These are phyloP conservation scores for Plantago major DNA, from an alignment of 257 asterid genomes.

Conservation along the genomic window DNA sequence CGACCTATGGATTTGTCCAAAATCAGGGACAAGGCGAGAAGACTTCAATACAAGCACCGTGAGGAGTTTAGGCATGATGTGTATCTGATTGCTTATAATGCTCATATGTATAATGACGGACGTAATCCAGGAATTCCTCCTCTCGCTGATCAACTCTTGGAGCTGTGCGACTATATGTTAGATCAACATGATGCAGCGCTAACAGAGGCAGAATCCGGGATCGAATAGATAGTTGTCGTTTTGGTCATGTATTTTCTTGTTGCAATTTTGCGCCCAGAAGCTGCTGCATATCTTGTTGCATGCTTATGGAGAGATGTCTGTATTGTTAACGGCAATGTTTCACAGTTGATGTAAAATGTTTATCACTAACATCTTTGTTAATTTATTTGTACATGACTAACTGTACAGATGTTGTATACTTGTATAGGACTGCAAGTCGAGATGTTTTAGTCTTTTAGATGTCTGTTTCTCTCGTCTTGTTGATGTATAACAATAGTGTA, in stretches of 20 bases:
- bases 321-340: no score
- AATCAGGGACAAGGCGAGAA: conserved; percentile 67
- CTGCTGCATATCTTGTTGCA: no score
- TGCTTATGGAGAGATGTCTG: no score
- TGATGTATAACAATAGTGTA: no score
- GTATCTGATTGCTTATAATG: conserved; percentile 65
- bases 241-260: not conserved
- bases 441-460: no score
- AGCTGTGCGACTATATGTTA: conserved; percentile 78
- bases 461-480: no score
- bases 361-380: no score
- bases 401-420: no score
- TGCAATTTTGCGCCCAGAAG: not conserved
- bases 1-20: conserved; percentile 92
- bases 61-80: conserved; percentile 88
- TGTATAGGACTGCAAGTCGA: no score
- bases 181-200: conserved; percentile 42
- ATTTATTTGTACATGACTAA: no score
- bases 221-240: conserved; percentile 30
- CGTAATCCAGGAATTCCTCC: conserved; percentile 97
- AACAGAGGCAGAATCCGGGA: conserved; percentile 82
- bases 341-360: no score
- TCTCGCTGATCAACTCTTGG: conserved; percentile 92
- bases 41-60: conserved; percentile 72
- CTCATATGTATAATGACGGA: conserved; percentile 72